Conservation (phyloP, 352 stramenopile genomes). For the Peronospora farinosa region DNA sequence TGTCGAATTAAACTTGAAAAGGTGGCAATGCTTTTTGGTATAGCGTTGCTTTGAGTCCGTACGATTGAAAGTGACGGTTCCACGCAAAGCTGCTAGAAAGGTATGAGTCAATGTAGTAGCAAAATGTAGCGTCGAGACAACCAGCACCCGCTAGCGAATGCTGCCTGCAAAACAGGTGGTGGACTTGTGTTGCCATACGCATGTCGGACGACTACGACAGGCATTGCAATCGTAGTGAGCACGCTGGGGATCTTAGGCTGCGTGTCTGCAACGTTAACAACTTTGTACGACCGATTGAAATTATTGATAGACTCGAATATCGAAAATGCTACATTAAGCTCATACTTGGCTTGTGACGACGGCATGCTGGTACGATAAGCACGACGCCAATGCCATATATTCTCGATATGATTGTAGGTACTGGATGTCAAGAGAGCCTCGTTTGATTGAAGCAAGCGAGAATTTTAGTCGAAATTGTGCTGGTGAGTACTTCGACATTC, state of each 20-base stretch:
- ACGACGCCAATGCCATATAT: too few species aligned
- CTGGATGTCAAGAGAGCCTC: too few species aligned
- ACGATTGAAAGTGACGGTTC: slow-evolving; percentile 15
- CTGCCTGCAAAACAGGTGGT: slow-evolving; percentile 25
- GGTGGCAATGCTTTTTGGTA: not conserved
- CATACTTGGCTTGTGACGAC: too few species aligned
- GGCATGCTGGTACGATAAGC: too few species aligned
- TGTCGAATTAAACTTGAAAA: slow-evolving; percentile 1
- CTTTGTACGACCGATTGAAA: not conserved
- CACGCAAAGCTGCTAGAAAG: not conserved
- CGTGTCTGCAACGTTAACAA: not conserved
- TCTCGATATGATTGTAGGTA: too few species aligned
- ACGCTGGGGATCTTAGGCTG: too few species aligned
- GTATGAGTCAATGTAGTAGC: not conserved
- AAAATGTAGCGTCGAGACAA: slow-evolving; percentile 17
- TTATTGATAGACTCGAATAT: too few species aligned
- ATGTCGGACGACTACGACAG: not conserved
- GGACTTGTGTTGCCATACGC: not conserved
- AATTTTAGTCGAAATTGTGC: too few species aligned
- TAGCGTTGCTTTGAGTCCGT: slow-evolving; percentile 13
- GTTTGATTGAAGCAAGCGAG: too few species aligned
- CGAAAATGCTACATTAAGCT: too few species aligned
- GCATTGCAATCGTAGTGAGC: too few species aligned
- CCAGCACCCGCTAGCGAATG: slow-evolving; percentile 7
- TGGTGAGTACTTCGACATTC: too few species aligned